phyloP scores from a whole-genome alignment of 371 early-diverging fungal species.

The Apophysomyces trapeziformis region DNA sequence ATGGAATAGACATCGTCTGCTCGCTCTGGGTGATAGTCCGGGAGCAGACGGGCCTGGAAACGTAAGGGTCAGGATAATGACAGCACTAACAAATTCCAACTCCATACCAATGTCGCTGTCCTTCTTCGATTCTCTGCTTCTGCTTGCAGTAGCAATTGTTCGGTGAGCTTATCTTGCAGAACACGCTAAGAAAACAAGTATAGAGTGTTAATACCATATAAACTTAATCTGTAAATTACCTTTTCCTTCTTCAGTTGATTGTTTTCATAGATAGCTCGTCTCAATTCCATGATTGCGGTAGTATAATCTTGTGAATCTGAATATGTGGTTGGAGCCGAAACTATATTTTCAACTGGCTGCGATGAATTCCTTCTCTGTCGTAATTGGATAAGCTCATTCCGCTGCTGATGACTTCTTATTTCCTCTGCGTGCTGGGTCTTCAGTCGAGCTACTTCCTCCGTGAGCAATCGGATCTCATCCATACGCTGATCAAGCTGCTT shows the following conservation, averaged over 20 bases:
- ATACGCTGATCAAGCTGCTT: not conserved
- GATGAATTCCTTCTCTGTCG: not conserved
- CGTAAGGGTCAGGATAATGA: not conserved
- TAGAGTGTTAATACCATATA: not conserved
- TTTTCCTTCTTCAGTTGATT: slow-evolving; percentile 11
- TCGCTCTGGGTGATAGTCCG: not conserved
- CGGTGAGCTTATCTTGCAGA: slow-evolving; percentile 12
- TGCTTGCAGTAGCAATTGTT: slow-evolving; percentile 13
- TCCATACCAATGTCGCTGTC: not conserved
- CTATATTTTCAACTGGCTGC: not conserved
- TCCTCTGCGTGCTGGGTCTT: not conserved
- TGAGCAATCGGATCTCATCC: not conserved
- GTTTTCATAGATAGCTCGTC: not conserved
- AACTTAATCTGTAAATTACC: not conserved
- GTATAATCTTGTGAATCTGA: not conserved
- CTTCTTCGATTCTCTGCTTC: not conserved
- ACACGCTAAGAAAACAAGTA: slow-evolving; percentile 10
- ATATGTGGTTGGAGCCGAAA: not conserved
- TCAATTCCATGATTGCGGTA: slow-evolving; percentile 1
- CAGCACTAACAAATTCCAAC: not conserved
- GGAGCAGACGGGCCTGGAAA: not conserved
- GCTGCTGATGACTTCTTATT: not conserved
- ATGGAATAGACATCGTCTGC: not conserved
- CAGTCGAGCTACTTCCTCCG: not conserved
- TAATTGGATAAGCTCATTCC: not conserved